phyloP scores from a whole-genome alignment of 805 yeast species.

The Metschnikowia similis region DNA sequence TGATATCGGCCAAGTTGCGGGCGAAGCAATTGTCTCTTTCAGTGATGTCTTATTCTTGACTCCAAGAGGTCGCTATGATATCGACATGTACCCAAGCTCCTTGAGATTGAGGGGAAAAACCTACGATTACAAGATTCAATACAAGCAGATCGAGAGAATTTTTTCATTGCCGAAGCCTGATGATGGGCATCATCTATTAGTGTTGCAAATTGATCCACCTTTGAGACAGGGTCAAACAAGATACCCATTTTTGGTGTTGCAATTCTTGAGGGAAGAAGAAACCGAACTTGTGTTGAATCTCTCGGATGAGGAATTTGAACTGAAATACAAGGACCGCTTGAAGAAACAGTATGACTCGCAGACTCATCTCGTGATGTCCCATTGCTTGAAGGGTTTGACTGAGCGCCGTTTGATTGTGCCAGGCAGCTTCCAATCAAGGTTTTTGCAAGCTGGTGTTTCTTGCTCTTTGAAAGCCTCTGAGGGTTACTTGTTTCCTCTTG shows the following conservation, averaged over 20 bases:
- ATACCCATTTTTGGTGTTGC: constrained; percentile 87
- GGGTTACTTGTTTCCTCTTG: constrained; percentile 90
- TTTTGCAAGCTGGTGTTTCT: constrained; percentile 78
- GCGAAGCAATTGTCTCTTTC: constrained; percentile 92
- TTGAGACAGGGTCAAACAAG: constrained; percentile 97
- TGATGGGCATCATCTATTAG: constrained; percentile 81
- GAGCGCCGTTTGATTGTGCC: constrained; percentile 83
- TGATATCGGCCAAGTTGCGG: constrained; percentile 89
- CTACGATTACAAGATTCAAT: constrained; percentile 92
- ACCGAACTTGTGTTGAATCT: constrained; percentile 85
- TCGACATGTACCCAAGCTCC: constrained; percentile 84
- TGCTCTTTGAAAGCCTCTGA: constrained; percentile 94
- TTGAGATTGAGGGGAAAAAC: constrained; percentile 95
- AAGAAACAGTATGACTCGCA: constrained; percentile 75
- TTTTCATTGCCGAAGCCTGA: constrained; percentile 93
- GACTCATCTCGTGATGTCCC: constrained; percentile 82
- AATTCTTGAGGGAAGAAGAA: constrained; percentile 86
- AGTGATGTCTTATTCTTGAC: constrained; percentile 88
- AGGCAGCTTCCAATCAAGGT: constrained; percentile 72
- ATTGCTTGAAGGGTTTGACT: constrained; percentile 84
- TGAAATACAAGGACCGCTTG: constrained; percentile 69
- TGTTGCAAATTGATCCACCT: constrained; percentile 94
- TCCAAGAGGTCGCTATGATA: constrained; percentile 98
- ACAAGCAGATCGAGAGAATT: constrained; percentile 82
- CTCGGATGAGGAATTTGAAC: constrained; percentile 74